Percentiles rank a stretch among this genome's conserved stretches.
Conservation (phyloP, 2,329 filamentous ascomycete species). For the Neurospora sp. region DNA sequence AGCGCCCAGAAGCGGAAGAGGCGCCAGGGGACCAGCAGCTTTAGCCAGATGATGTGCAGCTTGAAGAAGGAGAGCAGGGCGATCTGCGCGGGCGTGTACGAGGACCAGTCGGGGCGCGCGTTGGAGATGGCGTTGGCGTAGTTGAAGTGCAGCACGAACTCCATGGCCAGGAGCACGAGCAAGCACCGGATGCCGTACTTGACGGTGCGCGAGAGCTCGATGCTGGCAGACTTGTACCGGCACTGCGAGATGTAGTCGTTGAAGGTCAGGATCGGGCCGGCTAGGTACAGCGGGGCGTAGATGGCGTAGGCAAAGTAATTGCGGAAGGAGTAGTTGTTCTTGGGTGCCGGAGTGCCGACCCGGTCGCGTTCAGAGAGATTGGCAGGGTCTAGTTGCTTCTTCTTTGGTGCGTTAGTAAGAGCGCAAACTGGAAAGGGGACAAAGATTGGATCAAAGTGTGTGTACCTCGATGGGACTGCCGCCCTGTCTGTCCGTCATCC, state of each 20-base stretch:
- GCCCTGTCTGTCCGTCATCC: slow-evolving; percentile 60
- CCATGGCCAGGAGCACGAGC: slow-evolving; percentile 76
- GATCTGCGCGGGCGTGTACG: slow-evolving; percentile 80
- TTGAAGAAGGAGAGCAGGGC: slow-evolving; percentile 91
- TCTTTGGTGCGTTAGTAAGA: slow-evolving; percentile 66
- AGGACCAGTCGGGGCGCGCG: slow-evolving; percentile 64
- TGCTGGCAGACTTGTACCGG: slow-evolving; percentile 61
- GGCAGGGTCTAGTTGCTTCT: slow-evolving; percentile 88
- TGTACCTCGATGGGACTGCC: slow-evolving; percentile 73
- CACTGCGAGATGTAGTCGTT: slow-evolving; percentile 93
- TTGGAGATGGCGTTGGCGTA: slow-evolving; percentile 92
- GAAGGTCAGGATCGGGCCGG: slow-evolving; percentile 91
- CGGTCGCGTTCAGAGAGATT: slow-evolving; percentile 84
- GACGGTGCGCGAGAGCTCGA: slow-evolving; percentile 59
- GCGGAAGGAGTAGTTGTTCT: slow-evolving; percentile 63
- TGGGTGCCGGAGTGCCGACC: slow-evolving; percentile 62
- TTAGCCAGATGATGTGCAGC: slow-evolving; percentile 94
- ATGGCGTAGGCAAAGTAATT: slow-evolving; percentile 86
- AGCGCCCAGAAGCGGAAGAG: slow-evolving; percentile 96
- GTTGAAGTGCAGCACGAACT: slow-evolving; percentile 80
- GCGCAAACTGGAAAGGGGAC: not conserved
- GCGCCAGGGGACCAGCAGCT: slow-evolving; percentile 93
- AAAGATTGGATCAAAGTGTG: slow-evolving; percentile 4
- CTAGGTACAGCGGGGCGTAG: slow-evolving; percentile 86
- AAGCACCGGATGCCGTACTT: slow-evolving; percentile 78